Evolutionary conservation across 2,329 filamentous ascomycete genomes (phyloP).

Genomic region (Venturia asperata): DNA sequence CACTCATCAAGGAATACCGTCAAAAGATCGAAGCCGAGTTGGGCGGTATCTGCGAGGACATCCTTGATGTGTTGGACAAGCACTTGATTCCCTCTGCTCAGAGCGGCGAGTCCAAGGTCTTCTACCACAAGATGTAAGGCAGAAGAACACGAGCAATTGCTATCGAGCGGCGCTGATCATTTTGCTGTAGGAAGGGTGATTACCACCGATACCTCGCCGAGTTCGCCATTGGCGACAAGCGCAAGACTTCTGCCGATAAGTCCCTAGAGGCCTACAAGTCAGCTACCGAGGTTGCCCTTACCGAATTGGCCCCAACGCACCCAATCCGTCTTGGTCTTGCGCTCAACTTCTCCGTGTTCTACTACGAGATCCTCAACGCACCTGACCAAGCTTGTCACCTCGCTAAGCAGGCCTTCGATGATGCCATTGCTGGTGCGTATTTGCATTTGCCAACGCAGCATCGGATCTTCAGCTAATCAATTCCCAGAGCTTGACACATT

Average conservation of each 20-base stretch:
- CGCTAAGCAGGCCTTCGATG: constrained; percentile 91
- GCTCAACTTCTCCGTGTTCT: constrained; percentile 97
- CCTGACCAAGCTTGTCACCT: constrained; percentile 97
- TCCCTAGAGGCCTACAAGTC: constrained; percentile 96
- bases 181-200: constrained; percentile 78
- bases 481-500: constrained; percentile 81
- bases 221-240: constrained; percentile 89
- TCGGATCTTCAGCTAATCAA: constrained; percentile 25
- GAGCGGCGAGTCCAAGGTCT: constrained; percentile 97
- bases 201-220: constrained; percentile 99
- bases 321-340: constrained; percentile 88
- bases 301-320: constrained; percentile 83
- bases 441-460: not conserved
- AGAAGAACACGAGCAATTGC: not conserved
- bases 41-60: constrained; percentile 95
- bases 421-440: constrained; percentile 76
- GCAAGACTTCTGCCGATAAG: constrained; percentile 88
- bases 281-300: constrained; percentile 83
- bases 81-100: constrained; percentile 91
- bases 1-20: constrained; percentile 94
- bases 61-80: constrained; percentile 88
- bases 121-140: constrained; percentile 97
- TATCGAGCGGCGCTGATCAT: not conserved
- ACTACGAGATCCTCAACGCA: constrained; percentile 99
- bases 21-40: constrained; percentile 97